Base-by-base conservation (phyloP, 352 stramenopile species). In the Pythium aristosporum region DNA sequence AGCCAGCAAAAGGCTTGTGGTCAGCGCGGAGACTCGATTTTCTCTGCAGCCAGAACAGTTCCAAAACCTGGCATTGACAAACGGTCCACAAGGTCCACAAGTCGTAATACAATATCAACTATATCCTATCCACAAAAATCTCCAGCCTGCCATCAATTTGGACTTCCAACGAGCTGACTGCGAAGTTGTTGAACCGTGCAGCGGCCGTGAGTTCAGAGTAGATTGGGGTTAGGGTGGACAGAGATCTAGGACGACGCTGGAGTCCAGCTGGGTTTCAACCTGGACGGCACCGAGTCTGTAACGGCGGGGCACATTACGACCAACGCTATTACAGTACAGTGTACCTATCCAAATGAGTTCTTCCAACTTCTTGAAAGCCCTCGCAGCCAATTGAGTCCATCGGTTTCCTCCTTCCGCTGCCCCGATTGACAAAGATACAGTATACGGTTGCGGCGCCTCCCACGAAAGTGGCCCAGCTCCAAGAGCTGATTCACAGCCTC, bases 171-270 rank as follows among this genome's bases (percentile, higher is more conserved):
- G 12, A 39, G n/a, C 41, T 37, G 18, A 30, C 25, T 30, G 25
- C 5, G 25, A 48, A 37, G 25, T 43, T 12, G 1, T 59, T 63
- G 62, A 68, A 68, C 62, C 47, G 62, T 63, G 41, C 55, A 68
- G 53, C 63, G 54, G 62, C 47, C 63, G 44, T 68, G 54, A 60
- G 62, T 63, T 68, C 54, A 68, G 62, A 57, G n/a, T 9, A 43
- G 1, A 39, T 32, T 7, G 43, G 28, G 62, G 62, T 1, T 68
- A 60, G 62, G 61, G 43, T 5, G 18, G 39, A 46, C 39, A 46
- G 39, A 46, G 39, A 46, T 46, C 10, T 6, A 46, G 13, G 34
- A 39, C 34, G 34, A 1, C 11, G 34, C 34, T 36, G 32, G 39
- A 44, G 16, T 15, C 39, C 39, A 44, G 16, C 25, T 28, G 25